Base-by-base conservation (phyloP, 2,329 filamentous ascomycete genomes). In the Exophiala lecanii-corni region DNA sequence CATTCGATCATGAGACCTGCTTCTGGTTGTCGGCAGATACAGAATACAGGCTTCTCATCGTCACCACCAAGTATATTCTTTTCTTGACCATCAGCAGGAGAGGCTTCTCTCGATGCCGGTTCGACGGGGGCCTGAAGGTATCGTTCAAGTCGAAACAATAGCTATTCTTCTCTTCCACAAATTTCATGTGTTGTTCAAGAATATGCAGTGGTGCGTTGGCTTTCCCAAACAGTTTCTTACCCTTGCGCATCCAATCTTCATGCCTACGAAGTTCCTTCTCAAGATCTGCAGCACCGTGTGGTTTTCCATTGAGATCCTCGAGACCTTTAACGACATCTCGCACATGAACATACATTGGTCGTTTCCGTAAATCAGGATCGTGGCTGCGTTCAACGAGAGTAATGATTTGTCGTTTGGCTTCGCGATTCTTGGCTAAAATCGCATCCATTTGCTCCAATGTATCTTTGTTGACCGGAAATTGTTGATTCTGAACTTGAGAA, bases 1-100 rank as follows among this genome's bases (percentile, higher is more conserved):
- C 92, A 98, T 66, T 98, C 92, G 57, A 98, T 97, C 92, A 98
- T 98, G 84, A 97, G 94, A 39, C 92, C 92, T 26, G 91, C 89
- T 65, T 98, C 92, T 5, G 88, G 79, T 51, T 83, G 87, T 47
- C 92, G 81, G 67, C 92, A 98, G 55, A 98, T 95, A 65, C 92
- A 98, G 63, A 97, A 98, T 0, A 97, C 91, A 61, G 97, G 89
- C 69, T 81, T 60, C 76, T 72, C 42, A 60, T 63, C 43, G 57
- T 84, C 75, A 56, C 83, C 73, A 56, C 83, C 73, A 56, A 58
- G 39, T 34, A 59, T 58, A 62, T 64, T 62, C 31, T 68, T 75
- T 69, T 82, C 54, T 67, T 76, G 47, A 63, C 73, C 39, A 2
- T 73, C 69, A 5, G 68, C 67, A 3, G 82, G 82, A 20, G 74